Conservation (phyloP, 2,329 filamentous ascomycete genomes). For the Plenodomus tracheiphilus region DNA sequence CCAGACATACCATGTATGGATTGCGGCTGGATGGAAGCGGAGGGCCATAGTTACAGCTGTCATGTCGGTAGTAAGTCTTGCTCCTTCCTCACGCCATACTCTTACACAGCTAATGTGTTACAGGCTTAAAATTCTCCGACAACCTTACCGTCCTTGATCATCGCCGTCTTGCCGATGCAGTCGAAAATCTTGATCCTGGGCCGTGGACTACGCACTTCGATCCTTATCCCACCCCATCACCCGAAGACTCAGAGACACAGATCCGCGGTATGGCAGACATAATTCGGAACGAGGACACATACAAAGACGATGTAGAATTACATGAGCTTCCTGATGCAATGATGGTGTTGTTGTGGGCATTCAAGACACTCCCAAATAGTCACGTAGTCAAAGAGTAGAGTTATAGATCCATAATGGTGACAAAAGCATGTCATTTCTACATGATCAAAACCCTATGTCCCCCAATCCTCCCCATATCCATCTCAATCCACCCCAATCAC, state of each 20-base stretch:
- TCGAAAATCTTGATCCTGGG: conserved; percentile 28
- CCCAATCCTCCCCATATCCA: neutral
- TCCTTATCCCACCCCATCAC: conserved; percentile 1
- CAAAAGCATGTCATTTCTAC: neutral
- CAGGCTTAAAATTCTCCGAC: conserved; percentile 11
- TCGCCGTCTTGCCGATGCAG: conserved; percentile 12
- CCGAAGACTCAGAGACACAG: conserved; percentile 6
- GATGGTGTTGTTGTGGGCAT: conserved; percentile 23
- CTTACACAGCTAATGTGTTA: too few species aligned
- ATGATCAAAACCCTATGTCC: neutral
- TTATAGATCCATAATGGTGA: neutral
- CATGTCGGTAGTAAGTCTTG: conserved; percentile 26
- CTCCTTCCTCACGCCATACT: neutral
- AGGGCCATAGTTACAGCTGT: conserved; percentile 18
- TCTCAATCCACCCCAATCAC: neutral
- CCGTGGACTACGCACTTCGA: conserved; percentile 26
- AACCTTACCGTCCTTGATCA: conserved; percentile 17
- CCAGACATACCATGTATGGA: conserved; percentile 28
- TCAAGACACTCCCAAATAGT: conserved; percentile 14
- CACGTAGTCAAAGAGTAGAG: conserved; percentile 4
- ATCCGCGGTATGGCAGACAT: conserved; percentile 18
- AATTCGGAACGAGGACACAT: conserved; percentile 22
- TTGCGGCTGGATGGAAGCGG: conserved; percentile 15
- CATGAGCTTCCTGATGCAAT: conserved; percentile 15
- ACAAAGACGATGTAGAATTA: conserved; percentile 16